phyloP scores from a whole-genome alignment of 148 eudicot genomes.

The Heliosperma pusillum region DNA sequence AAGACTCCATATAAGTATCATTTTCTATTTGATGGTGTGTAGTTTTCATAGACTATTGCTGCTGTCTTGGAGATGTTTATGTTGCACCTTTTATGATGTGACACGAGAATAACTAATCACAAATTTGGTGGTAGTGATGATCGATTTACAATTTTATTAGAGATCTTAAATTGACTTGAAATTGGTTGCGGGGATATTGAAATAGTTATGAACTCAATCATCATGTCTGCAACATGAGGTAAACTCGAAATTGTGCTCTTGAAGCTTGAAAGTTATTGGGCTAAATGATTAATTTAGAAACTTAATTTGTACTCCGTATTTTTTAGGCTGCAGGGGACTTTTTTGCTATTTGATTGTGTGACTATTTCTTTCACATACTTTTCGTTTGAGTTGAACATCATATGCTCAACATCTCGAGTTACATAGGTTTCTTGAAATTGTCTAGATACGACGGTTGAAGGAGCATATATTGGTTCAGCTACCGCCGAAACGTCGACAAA shows the following conservation, averaged over 20 bases:
- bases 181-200: no score
- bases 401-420: not conserved
- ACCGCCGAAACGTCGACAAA: conserved; percentile 93
- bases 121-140: no score
- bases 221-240: not conserved
- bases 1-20: no score
- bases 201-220: no score
- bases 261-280: not conserved
- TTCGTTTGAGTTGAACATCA: not conserved
- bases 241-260: not conserved
- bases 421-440: conserved; percentile 16
- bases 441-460: conserved; percentile 92
- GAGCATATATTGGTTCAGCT: conserved; percentile 77
- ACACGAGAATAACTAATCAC: not conserved
- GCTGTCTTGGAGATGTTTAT: conserved; percentile 5
- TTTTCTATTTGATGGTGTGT: not conserved
- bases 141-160: no score
- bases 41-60: not conserved
- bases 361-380: not conserved
- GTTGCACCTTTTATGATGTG: not conserved
- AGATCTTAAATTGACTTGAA: no score
- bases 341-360: not conserved
- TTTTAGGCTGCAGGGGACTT: conserved; percentile 1
- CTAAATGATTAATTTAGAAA: not conserved
- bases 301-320: not conserved